phyloP scores from a whole-genome alignment of 163 green algal genomes.

The Scenedesmus sp. region DNA sequence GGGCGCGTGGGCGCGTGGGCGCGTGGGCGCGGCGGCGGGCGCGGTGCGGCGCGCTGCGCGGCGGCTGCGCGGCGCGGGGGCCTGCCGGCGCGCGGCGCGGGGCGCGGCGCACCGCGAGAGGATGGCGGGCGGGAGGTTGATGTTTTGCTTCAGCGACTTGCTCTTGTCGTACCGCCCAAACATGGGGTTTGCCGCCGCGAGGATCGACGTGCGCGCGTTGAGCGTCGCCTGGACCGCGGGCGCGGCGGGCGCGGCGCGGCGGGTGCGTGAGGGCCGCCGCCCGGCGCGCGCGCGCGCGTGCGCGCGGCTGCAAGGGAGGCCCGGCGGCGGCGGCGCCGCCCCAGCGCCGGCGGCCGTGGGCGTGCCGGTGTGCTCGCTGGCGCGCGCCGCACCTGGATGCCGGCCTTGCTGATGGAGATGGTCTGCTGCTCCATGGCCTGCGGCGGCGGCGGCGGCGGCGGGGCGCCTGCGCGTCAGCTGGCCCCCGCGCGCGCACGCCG shows the following conservation, averaged over 20 bases:
- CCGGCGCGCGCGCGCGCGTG: too few species aligned
- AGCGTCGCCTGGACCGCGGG: slow-evolving; percentile 88
- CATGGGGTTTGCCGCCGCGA: slow-evolving; percentile 95
- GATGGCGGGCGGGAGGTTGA: slow-evolving; percentile 94
- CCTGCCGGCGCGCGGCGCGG: neutral
- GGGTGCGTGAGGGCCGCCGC: too few species aligned
- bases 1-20: too few species aligned
- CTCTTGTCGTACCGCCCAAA: slow-evolving; percentile 92
- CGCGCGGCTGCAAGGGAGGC: too few species aligned
- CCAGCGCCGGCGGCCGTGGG: slow-evolving; percentile 1
- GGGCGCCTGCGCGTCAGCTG: too few species aligned
- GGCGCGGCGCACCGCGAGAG: slow-evolving; percentile 78
- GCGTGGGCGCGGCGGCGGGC: too few species aligned
- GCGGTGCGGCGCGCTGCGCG: too few species aligned
- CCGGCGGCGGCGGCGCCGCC: neutral
- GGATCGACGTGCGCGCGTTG: slow-evolving; percentile 94
- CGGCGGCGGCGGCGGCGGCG: too few species aligned
- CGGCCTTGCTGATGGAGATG: slow-evolving; percentile 98
- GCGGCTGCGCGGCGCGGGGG: too few species aligned
- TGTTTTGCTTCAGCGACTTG: slow-evolving; percentile 94
- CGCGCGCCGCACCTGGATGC: slow-evolving; percentile 90
- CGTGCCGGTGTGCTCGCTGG: neutral
- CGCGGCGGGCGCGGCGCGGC: too few species aligned
- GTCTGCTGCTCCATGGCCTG: slow-evolving; percentile 99
- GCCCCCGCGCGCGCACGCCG: too few species aligned